Evolutionary conservation across 306 rosid species (phyloP), one percentile per base, ranked within the genome.

Genomic region (Inga laurina): DNA sequence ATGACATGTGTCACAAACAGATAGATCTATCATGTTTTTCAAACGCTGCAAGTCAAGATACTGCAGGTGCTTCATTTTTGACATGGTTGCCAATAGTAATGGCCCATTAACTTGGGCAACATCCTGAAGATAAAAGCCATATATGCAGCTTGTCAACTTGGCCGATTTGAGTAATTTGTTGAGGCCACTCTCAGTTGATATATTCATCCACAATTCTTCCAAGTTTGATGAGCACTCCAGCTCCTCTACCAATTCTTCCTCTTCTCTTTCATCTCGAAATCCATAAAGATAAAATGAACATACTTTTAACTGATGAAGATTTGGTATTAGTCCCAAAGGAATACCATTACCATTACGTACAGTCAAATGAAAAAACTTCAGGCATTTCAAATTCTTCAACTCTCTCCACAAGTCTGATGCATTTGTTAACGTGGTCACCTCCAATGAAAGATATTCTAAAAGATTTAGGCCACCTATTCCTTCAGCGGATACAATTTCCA

Each of bases 261-360:
- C 59, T 52, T 18, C 59, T 52, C 5, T 3, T 0, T 3, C 21
- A 15, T 15, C 1, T 48, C 3, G 16, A 48, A 3, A 0, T 48
- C 4, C 57, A 15, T 0, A 1, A 0, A 2, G 1, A 45, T 0
- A 0, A 45, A 51, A 51, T 11, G 1, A 0, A 48, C 0, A 49
- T 3, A 52, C 59, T 52, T 52, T 52, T 6, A 52, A 6, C 0
- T 18, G 59, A 0, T 52, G 7, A 52, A 52, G 59, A 52, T 52
- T 16, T 52, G 21, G 1, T 52, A 52, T 18, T 7, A 52, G 1
- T 18, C 59, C 59, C 22, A 52, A 16, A 52, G 59, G 22, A 5
- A 1, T 1, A 15, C 0, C 21, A 49, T 2, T 3, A 18, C 10
- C 21, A 4, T 0, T 6, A 39, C 1, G 1, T 39, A 39, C 5